Evolutionary conservation across 2,329 filamentous ascomycete genomes (phyloP), one percentile per base, ranked within the genome.

Genomic region (Diaporthe citriasiana): DNA sequence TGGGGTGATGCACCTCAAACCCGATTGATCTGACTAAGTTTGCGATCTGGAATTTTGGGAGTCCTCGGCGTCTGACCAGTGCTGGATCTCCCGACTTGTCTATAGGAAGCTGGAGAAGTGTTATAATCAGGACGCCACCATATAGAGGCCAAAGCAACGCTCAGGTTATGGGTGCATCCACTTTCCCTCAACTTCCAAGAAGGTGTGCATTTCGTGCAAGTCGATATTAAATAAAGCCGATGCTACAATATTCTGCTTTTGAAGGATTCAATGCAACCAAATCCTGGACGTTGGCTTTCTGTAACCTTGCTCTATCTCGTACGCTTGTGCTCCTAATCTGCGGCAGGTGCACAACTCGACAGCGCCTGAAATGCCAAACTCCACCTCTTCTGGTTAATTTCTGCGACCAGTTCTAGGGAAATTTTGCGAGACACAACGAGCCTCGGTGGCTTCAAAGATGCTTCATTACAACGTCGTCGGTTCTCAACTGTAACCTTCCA

Each of bases 381-480:
- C 42, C 42, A 5, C 25, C 6, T 47, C 40, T 10, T 65, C 5
- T 35, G 40, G 59, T 25, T 42, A 17, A 50, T 30, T 27, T 25
- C 27, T 25, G 3, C 38, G n/a, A 33, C 25, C 42, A 45, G 12
- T 40, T 27, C 45, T 66, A 35, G 60, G 60, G 27, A 60, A 57
- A 42, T 27, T 27, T 17, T 45, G 15, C 17, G 10, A 40, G 55
- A 70, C 51, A 38, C 33, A 50, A 40, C 25, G 33, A 42, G 22
- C n/a, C 33, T 53, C 53, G 10, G 12, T 27, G 9, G 19, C 15
- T 51, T 69, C 22, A 73, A 63, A 33, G n/a, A 77, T 30, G 73
- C 33, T 10, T 53, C 47, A 15, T 50, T 69, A 65, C 70, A 38
- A 35, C 45, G 30, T 65, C 73, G 60, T 30, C 71, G n/a, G 42